phyloP scores from a whole-genome alignment of 371 early-diverging fungal genomes.

The Circinella umbellata region DNA sequence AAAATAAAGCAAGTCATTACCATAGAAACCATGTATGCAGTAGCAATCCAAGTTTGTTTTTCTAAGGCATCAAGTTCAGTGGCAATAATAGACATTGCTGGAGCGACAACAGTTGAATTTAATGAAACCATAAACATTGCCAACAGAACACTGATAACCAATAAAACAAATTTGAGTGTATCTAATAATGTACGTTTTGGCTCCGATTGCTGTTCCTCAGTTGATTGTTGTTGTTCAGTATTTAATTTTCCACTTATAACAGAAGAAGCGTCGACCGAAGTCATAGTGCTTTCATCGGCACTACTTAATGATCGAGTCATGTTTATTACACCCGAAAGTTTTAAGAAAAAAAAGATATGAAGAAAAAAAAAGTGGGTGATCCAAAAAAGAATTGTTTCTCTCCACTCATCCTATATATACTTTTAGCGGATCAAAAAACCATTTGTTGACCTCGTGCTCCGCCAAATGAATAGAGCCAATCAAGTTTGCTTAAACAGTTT shows the following conservation, averaged over 20 bases:
- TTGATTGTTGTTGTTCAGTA: not conserved
- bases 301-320: not conserved
- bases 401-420: not conserved
- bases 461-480: not conserved
- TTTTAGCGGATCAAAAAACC: conserved; percentile 3
- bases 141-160: conserved; percentile 32
- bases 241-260: not conserved
- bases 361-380: not conserved
- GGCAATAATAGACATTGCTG: conserved; percentile 19
- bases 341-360: not conserved
- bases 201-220: not conserved
- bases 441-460: conserved; percentile 2
- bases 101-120: conserved; percentile 80
- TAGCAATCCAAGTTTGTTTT: conserved; percentile 32
- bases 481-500: not conserved
- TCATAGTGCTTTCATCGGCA: not conserved
- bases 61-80: conserved; percentile 18
- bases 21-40: conserved; percentile 56
- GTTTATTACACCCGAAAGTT: not conserved
- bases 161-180: not conserved
- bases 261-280: not conserved
- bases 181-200: not conserved
- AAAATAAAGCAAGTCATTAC: too few species aligned
- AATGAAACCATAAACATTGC: conserved; percentile 77
- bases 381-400: too few species aligned